Conservation (phyloP, 495 filamentous ascomycete genomes). For the Xylaria castorea region DNA sequence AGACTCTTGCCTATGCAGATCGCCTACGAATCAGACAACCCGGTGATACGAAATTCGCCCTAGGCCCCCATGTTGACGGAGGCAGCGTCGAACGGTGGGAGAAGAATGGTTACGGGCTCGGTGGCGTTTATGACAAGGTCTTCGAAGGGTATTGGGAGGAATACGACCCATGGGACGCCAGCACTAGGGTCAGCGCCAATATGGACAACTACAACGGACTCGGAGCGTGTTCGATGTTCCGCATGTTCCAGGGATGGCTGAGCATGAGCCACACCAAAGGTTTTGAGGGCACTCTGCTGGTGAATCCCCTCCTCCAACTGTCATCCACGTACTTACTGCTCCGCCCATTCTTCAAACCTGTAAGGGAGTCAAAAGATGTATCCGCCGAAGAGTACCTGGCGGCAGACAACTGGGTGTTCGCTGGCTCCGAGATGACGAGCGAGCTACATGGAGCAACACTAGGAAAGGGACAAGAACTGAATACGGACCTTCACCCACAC, state of each 20-base stretch:
- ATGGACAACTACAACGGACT: conserved; percentile 83
- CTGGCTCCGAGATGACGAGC: conserved; percentile 56
- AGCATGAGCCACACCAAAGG: conserved; percentile 75
- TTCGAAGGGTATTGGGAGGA: conserved; percentile 80
- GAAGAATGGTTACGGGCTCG: conserved; percentile 72
- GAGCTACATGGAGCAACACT: conserved; percentile 78
- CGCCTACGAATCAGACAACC: conserved; percentile 79
- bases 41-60: conserved; percentile 79
- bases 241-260: conserved; percentile 90
- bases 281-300: conserved; percentile 78
- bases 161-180: conserved; percentile 82
- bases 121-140: conserved; percentile 73
- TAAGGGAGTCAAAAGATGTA: conserved; percentile 29
- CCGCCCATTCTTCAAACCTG: conserved; percentile 80
- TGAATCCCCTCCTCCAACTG: conserved; percentile 78
- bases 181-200: conserved; percentile 68
- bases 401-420: conserved; percentile 56
- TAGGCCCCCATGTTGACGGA: conserved; percentile 86
- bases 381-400: conserved; percentile 41
- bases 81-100: conserved; percentile 91
- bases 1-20: conserved; percentile 79
- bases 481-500: conserved; percentile 74
- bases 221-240: conserved; percentile 82
- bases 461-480: conserved; percentile 79
- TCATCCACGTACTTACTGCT: conserved; percentile 82